Conservation (phyloP, 345 rosid species). For the Raphanus raphanistrum region DNA sequence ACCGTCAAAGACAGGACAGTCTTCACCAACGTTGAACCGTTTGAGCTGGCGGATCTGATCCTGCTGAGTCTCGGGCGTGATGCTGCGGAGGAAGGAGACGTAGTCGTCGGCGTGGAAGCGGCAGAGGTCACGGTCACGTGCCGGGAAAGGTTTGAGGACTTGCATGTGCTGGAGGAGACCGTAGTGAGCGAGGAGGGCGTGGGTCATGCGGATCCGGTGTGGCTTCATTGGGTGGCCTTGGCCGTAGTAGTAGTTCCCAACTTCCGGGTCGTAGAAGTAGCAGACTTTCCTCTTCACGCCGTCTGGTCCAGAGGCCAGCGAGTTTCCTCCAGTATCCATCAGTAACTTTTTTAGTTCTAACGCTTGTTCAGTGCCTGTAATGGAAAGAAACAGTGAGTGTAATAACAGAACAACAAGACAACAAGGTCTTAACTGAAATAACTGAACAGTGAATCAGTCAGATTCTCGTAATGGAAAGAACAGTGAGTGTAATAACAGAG, state of each 20-base stretch:
- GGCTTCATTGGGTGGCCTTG: constrained; percentile 73
- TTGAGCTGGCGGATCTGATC: constrained; percentile 68
- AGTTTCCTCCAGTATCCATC: constrained; percentile 64
- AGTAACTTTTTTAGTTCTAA: neutral
- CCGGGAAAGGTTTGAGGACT: constrained; percentile 61
- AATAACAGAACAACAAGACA: neutral
- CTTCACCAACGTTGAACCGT: constrained; percentile 75
- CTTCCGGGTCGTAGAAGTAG: constrained; percentile 72
- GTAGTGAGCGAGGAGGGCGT: constrained; percentile 53
- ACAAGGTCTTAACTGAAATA: neutral
- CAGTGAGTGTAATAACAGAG: too few relatives aligned
- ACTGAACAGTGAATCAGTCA: too few relatives aligned
- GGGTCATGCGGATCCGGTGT: constrained; percentile 66
- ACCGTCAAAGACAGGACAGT: constrained; percentile 72
- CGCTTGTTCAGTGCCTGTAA: constrained; percentile 22
- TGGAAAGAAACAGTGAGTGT: neutral
- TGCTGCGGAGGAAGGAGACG: constrained; percentile 61
- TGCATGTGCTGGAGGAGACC: constrained; percentile 76
- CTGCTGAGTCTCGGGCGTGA: constrained; percentile 73
- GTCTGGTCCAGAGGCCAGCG: constrained; percentile 58
- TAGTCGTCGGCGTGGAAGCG: constrained; percentile 74
- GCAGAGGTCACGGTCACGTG: constrained; percentile 70
- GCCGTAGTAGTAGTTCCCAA: constrained; percentile 67
- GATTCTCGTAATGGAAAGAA: too few relatives aligned
- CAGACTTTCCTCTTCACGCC: constrained; percentile 70